Evolutionary conservation across 768 basidiomycete species (phyloP), one percentile per base, ranked within the genome.

Genomic region (Calocera cornea): DNA sequence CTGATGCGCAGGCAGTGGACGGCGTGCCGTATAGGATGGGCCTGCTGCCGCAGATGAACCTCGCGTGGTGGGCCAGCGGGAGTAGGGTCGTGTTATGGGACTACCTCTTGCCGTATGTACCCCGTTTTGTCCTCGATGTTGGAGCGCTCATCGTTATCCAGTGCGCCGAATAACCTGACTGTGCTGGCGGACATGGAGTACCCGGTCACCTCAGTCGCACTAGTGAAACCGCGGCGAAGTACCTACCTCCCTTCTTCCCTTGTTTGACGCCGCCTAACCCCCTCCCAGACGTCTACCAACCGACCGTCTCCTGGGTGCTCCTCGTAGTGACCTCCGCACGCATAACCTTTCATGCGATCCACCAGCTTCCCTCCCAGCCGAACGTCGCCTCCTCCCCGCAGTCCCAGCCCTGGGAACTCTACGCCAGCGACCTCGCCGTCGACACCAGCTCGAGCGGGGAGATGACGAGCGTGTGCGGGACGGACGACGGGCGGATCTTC

Each of bases 31-130:
- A 60, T 19, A 2, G 54, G 17, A 78, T 97, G 88, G 95, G 95
- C 11, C 77, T 99, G 65, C 83, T 98, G 74, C 87, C 93, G 29
- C 90, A 95, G 72, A 90, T 98, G 69, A 92, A 95, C 72, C 84
- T 93, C 54, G 94, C 90, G 0, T 99, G 94, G 93, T 89, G 97
- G 70, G 89, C 92, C 11, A 89, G 95, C 68, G 93, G 97, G 78
- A 87, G 94, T 76, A 91, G 92, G 72, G 80, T 99, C 36, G 91
- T 97, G 73, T 79, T 99, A 27, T 98, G 97, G 97, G 93, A 99
- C 76, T 99, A 97, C 75, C 79, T 87, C 38, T 90, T 95, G 71
- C 92, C 93, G 95, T 95, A 71, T 67, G 88, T 80, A 17, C 24
- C 50, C 36, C 29, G 19, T 10, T 64, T 29, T 17, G 22, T 11